Base-by-base conservation (phyloP, 225 moss, liverwort and hornwort genomes). In the Marchantia polymorpha region DNA sequence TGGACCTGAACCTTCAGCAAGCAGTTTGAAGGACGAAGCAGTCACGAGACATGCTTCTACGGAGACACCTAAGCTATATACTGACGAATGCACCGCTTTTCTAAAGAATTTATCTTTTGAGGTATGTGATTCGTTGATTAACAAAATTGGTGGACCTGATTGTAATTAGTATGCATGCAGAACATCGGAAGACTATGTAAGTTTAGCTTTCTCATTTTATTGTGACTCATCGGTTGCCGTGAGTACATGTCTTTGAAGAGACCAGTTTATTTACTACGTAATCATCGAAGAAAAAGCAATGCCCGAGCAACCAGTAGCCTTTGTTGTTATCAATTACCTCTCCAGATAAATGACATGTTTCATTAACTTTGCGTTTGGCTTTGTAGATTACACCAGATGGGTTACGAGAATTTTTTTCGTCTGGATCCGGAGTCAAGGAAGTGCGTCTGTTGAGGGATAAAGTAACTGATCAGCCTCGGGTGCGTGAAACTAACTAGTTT, bases 71-170 rank as follows among this genome's bases (percentile, higher is more conserved):
- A 92, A 84, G 79, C 50, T 89, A 66, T 96, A 90, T 51, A 91
- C 83, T 74, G 96, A 96, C 69, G 90, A 94, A 76, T 96, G 94
- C 87, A 96, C 96, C 58, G 92, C 92, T 25, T 96, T 96, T 84
- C 83, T 96, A 74, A 91, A 91, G 39, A 96, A 94, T 82, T 69
- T 96, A 48, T 84, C 90, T 58, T 92, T 92, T 83, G 90, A 94
- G 83, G 94, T 96, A 72, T 72, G 64, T 52, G 46, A 27, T 14
- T 30, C 29, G 27, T 75, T 49, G 70, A 70, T 70, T 8, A 70
- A 19, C 61, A 22, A 61, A 19, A 22, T 61, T 22, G 61, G 23
- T 61, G 61, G n/a, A 61, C 5, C 22, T 0, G 39, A 39, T 39
- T 39, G 39, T 5, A 39, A 39, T 39, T 2, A 39, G 39, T 39